phyloP scores from a whole-genome alignment of 2,329 filamentous ascomycete genomes.

The Rutstroemia sp. region DNA sequence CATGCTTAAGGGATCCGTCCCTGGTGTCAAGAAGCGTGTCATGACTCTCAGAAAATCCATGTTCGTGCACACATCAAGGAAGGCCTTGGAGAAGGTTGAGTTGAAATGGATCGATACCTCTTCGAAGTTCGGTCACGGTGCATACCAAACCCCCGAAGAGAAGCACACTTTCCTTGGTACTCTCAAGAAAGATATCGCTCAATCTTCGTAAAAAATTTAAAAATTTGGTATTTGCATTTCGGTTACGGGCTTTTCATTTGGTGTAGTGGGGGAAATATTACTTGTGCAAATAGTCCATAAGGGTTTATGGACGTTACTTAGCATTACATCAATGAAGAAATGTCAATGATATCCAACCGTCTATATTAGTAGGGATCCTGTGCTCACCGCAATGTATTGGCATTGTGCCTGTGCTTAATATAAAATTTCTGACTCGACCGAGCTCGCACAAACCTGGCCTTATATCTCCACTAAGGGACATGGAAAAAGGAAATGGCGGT shows the following conservation, averaged over 20 bases:
- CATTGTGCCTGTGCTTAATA: no score
- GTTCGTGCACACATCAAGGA: conserved; percentile 93
- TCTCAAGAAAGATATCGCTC: conserved; percentile 92
- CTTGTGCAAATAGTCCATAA: conserved; percentile 23
- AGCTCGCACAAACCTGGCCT: no score
- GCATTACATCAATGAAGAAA: conserved; percentile 24
- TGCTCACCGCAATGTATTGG: no score
- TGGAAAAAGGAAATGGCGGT: no score
- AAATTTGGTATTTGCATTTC: conserved; percentile 29
- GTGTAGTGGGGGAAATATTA: conserved; percentile 25
- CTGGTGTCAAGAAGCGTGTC: conserved; percentile 98
- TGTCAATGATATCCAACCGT: conserved; percentile 16
- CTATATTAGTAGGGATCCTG: no score
- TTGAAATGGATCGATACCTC: conserved; percentile 99
- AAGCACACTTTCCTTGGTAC: conserved; percentile 93
- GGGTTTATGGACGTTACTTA: conserved; percentile 15
- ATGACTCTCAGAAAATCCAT: conserved; percentile 99
- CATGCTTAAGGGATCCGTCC: conserved; percentile 95
- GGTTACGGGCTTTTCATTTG: conserved; percentile 24
- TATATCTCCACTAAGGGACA: no score
- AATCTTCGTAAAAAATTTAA: conserved; percentile 38
- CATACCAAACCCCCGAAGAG: conserved; percentile 97
- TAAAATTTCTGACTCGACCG: no score
- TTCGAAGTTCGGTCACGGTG: conserved; percentile 99
- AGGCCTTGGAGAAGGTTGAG: conserved; percentile 96